Conservation (phyloP, 2,329 filamentous ascomycete genomes). For the Diaporthe australafricana region DNA sequence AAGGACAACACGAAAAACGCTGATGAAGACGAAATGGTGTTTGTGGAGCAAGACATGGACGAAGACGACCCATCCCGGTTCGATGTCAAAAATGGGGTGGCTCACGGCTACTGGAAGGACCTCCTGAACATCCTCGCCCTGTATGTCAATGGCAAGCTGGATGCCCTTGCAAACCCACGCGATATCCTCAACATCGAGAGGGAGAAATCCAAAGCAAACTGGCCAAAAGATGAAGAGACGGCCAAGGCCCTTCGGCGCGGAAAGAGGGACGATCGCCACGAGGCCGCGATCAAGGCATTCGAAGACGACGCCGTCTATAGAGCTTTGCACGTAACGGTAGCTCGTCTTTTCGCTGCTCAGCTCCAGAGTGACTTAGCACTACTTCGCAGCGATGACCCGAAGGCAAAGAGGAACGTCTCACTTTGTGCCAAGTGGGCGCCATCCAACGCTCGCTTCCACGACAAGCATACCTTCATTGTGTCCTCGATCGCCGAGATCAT, state of each 20-base stretch:
- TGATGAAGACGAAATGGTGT: constrained; percentile 49
- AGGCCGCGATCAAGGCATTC: constrained; percentile 53
- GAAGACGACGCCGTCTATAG: constrained; percentile 59
- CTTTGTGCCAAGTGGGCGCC: constrained; percentile 73
- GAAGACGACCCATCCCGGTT: constrained; percentile 51
- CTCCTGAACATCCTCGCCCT: constrained; percentile 68
- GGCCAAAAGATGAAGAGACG: constrained; percentile 40
- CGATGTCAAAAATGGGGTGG: constrained; percentile 59
- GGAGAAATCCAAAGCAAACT: constrained; percentile 38
- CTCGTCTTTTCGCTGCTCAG: constrained; percentile 68
- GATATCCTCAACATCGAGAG: constrained; percentile 55
- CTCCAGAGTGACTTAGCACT: constrained; percentile 58
- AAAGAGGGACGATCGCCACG: constrained; percentile 53
- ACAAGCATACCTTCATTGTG: constrained; percentile 67
- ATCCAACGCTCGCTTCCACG: constrained; percentile 64
- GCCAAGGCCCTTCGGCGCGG: constrained; percentile 43
- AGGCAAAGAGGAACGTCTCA: constrained; percentile 59
- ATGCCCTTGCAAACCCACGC: constrained; percentile 52
- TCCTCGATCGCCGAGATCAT: constrained; percentile 68
- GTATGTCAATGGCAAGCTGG: constrained; percentile 59
- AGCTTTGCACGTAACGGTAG: constrained; percentile 62
- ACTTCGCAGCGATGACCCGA: constrained; percentile 52
- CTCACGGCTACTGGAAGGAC: constrained; percentile 74
- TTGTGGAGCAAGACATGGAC: constrained; percentile 48
- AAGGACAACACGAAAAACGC: constrained; percentile 44